Evolutionary conservation across 495 filamentous ascomycete species (phyloP).

Genomic region (Penicillium herquei): DNA sequence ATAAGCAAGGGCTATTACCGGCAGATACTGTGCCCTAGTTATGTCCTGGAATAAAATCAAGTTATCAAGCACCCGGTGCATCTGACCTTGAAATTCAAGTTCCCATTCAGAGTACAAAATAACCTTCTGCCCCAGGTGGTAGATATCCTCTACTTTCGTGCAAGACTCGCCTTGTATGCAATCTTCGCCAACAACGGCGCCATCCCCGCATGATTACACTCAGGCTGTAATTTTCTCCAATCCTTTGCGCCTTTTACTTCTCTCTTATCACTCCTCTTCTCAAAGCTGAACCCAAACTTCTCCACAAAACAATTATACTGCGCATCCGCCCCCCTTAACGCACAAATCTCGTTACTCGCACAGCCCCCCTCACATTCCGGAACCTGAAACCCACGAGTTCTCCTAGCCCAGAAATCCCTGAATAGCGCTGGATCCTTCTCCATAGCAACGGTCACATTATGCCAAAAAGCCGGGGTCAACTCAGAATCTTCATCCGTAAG

Average conservation of each 20-base stretch:
- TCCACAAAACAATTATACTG: slow-evolving; percentile 31
- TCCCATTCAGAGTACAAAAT: no score
- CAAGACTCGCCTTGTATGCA: slow-evolving; percentile 9
- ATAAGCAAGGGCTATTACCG: slow-evolving; percentile 7
- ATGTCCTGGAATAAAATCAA: no score
- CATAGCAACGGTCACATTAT: slow-evolving; percentile 51
- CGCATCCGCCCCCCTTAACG: slow-evolving; percentile 37
- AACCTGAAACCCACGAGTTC: slow-evolving; percentile 34
- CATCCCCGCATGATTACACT: slow-evolving; percentile 30
- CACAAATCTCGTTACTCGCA: slow-evolving; percentile 38
- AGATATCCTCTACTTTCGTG: background rate
- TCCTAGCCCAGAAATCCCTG: slow-evolving; percentile 37
- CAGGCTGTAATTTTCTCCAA: slow-evolving; percentile 3
- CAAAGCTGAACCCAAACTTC: slow-evolving; percentile 22
- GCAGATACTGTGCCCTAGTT: background rate
- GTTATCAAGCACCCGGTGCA: no score
- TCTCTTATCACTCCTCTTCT: slow-evolving; percentile 13
- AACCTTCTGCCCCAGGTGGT: background rate
- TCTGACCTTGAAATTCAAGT: no score
- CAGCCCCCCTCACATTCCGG: slow-evolving; percentile 34
- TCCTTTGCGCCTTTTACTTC: background rate
- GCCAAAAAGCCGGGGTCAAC: slow-evolving; percentile 57
- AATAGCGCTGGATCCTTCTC: slow-evolving; percentile 35
- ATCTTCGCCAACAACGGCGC: slow-evolving; percentile 23
- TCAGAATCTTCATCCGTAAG: slow-evolving; percentile 34